Base-by-base conservation (phyloP, 495 filamentous ascomycete species). In the Penicillium desertorum region DNA sequence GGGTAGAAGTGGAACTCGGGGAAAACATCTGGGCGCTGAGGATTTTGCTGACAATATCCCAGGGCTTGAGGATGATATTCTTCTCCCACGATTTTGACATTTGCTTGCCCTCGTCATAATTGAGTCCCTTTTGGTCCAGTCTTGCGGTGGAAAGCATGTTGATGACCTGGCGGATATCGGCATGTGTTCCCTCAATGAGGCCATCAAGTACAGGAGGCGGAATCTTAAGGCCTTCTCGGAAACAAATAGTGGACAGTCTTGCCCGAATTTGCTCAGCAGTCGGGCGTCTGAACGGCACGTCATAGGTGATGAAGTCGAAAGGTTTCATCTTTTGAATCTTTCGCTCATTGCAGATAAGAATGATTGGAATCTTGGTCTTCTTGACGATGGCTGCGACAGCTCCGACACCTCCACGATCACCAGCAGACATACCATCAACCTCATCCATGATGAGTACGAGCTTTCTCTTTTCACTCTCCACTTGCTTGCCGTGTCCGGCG, bases 31-130 rank as follows among this genome's bases (percentile, higher is more conserved):
- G 91, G 2, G 88, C 86, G 27, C 85, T 91, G 17, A 99, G 83
- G 62, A 99, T 88, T 75, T 96, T 97, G 67, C 86, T 81, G 57
- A 87, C 89, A 70, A 99, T 98, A 70, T 99, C 94, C 95, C 95
- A 99, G 2, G 94, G 94, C 71, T 96, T 98, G 20, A 99, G 76
- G 29, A 98, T 83, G 39, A 98, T 83, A 66, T 96, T 90, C 71
- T 99, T 99, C 76, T 99, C 91, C 94, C 94, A 99, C 0, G 90
- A 84, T 71, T 97, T 98, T 19, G 91, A 88, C 93, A 99, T 95
- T 43, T 88, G 76, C 72, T 94, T 92, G 55, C 89, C 85, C 63
- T 92, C 77, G 55, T 94, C 87, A 60, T 83, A 97, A 65, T 87
- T 83, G 79, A 98, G 87, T 5, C 79, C 79, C 12, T 81, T 73